Conservation (phyloP, 257 asterid species). For the Avicennia marina region DNA sequence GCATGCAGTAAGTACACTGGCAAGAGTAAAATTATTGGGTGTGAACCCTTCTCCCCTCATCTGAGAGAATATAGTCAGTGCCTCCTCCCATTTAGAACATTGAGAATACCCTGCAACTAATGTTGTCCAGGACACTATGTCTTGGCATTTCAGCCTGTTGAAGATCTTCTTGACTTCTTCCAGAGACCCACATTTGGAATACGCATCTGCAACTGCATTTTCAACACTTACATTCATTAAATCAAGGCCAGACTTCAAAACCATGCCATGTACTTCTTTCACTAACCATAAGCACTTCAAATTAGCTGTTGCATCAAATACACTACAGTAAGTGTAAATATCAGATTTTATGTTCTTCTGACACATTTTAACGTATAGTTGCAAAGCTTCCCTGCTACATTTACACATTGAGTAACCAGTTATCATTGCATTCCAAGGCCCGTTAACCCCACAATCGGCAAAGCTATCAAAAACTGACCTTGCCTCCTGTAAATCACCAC, state of each 20-base stretch:
- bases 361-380: constrained; percentile 34
- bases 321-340: constrained; percentile 46
- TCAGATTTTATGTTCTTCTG: constrained; percentile 30
- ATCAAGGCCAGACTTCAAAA: constrained; percentile 35
- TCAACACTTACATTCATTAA: constrained; percentile 22
- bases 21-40: constrained; percentile 40
- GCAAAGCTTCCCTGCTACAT: constrained; percentile 33
- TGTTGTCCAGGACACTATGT: constrained; percentile 49
- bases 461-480: constrained; percentile 34
- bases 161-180: constrained; percentile 38
- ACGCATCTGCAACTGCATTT: constrained; percentile 52
- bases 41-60: constrained; percentile 44
- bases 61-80: constrained; percentile 31
- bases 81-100: constrained; percentile 36
- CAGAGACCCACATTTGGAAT: constrained; percentile 46
- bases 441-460: constrained; percentile 28
- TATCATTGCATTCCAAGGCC: constrained; percentile 61
- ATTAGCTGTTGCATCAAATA: constrained; percentile 39
- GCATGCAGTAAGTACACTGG: constrained; percentile 40
- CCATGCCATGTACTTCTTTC: constrained; percentile 43
- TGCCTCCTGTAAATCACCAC: constrained; percentile 40
- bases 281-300: constrained; percentile 30
- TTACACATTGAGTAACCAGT: constrained; percentile 31
- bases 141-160: constrained; percentile 32
- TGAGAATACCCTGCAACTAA: constrained; percentile 43